phyloP scores from a whole-genome alignment of 179 eudicot species.

The Vitellaria paradoxa region DNA sequence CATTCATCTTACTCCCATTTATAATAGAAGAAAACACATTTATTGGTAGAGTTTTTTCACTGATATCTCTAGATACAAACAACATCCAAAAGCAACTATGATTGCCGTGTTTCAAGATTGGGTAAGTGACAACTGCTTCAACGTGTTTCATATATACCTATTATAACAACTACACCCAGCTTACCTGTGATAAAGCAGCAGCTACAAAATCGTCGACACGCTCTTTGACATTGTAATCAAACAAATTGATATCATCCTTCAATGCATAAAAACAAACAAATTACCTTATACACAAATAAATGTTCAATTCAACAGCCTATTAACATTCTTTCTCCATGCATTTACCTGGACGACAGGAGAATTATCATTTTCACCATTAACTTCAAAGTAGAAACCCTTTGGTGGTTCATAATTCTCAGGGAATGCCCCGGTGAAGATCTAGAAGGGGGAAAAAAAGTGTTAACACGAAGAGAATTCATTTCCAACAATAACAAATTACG shows the following conservation, averaged over 20 bases:
- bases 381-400: slow-evolving; percentile 73
- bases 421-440: slow-evolving; percentile 93
- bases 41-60: neutral
- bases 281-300: slow-evolving; percentile 1
- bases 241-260: slow-evolving; percentile 80
- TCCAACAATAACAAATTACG: neutral
- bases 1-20: neutral
- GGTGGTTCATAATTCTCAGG: slow-evolving; percentile 90
- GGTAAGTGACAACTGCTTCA: no score
- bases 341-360: slow-evolving; percentile 78
- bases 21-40: neutral
- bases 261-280: slow-evolving; percentile 20
- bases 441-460: slow-evolving; percentile 7
- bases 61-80: neutral
- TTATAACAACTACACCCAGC: neutral
- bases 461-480: neutral
- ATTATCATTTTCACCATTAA: slow-evolving; percentile 58
- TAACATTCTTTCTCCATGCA: slow-evolving; percentile 4
- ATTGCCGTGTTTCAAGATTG: neutral
- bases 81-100: neutral
- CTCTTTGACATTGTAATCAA: slow-evolving; percentile 90
- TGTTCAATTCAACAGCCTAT: slow-evolving; percentile 2
- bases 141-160: neutral
- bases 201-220: slow-evolving; percentile 85
- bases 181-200: slow-evolving; percentile 86